These are phyloP conservation scores for Tremella fuciformis DNA, from an alignment of 768 basidiomycete genomes.

Conservation along the genomic window DNA sequence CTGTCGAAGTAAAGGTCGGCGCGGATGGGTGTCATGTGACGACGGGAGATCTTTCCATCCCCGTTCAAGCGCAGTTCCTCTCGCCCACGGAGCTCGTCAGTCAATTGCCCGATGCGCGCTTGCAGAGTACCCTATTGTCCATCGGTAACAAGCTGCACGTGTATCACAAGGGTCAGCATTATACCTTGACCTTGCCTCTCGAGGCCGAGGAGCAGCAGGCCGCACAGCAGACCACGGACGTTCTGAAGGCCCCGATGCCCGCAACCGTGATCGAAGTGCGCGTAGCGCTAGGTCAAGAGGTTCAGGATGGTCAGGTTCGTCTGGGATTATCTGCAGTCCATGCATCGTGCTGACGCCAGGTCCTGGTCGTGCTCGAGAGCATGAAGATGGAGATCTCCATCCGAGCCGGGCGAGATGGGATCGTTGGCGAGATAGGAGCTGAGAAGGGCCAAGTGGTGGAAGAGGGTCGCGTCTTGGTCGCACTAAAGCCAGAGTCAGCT, in stretches of 20 bases:
- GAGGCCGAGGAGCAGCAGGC: conserved; percentile 13
- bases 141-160: conserved; percentile 74
- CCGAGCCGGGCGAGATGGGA: conserved; percentile 66
- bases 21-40: conserved; percentile 13
- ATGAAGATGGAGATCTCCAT: conserved; percentile 97
- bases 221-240: conserved; percentile 12
- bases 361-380: conserved; percentile 80
- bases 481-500: conserved; percentile 17
- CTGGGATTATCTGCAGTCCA: too few species aligned
- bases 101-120: conserved; percentile 58
- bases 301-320: too few species aligned
- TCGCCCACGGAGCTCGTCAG: conserved; percentile 59
- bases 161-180: conserved; percentile 63
- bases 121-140: conserved; percentile 67
- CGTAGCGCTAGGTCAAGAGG: conserved; percentile 70
- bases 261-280: conserved; percentile 84
- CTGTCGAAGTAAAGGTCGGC: conserved; percentile 19
- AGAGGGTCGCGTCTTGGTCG: conserved; percentile 55
- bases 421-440: conserved; percentile 70
- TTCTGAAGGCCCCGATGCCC: conserved; percentile 67
- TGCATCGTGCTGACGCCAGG: conserved; percentile 59
- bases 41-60: conserved; percentile 9
- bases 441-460: conserved; percentile 87
- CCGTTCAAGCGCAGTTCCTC: conserved; percentile 22
- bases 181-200: conserved; percentile 62